Conservation (phyloP, 345 rosid genomes). For the Citrus trifoliata region DNA sequence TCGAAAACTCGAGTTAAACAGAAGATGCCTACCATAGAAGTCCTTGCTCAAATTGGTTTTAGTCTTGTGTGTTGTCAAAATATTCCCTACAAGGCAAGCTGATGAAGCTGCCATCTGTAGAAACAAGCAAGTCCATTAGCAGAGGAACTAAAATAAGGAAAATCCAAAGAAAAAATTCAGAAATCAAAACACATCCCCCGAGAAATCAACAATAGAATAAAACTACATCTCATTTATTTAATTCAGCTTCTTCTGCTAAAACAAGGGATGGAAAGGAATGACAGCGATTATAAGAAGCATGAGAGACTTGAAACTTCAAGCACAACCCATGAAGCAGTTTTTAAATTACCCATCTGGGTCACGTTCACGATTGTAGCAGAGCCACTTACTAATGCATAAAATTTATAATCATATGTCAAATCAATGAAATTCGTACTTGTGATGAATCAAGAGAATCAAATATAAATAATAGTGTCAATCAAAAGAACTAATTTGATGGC, state of each 20-base stretch:
- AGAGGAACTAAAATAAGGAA: not conserved
- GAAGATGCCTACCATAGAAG: constrained; percentile 35
- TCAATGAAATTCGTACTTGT: not conserved
- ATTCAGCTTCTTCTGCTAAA: not conserved
- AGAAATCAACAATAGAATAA: not conserved
- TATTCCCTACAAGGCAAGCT: constrained; percentile 68
- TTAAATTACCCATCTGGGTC: not conserved
- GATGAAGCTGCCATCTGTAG: constrained; percentile 74
- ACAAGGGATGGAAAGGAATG: not conserved
- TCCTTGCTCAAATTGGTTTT: constrained; percentile 38
- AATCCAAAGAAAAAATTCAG: not conserved
- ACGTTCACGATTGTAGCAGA: not conserved
- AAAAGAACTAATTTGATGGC: not conserved
- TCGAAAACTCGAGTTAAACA: constrained; percentile 30
- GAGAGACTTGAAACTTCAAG: not conserved
- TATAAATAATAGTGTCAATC: not conserved
- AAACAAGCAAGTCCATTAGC: not conserved
- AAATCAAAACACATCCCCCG: not conserved
- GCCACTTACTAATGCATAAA: not conserved
- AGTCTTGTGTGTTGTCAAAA: constrained; percentile 35
- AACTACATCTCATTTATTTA: not conserved
- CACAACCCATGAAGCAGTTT: not conserved
- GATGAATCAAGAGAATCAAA: not conserved
- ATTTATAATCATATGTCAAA: not conserved
- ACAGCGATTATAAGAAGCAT: not conserved